Evolutionary conservation across 345 rosid species (phyloP).

Genomic region (Triadica sebifera): DNA sequence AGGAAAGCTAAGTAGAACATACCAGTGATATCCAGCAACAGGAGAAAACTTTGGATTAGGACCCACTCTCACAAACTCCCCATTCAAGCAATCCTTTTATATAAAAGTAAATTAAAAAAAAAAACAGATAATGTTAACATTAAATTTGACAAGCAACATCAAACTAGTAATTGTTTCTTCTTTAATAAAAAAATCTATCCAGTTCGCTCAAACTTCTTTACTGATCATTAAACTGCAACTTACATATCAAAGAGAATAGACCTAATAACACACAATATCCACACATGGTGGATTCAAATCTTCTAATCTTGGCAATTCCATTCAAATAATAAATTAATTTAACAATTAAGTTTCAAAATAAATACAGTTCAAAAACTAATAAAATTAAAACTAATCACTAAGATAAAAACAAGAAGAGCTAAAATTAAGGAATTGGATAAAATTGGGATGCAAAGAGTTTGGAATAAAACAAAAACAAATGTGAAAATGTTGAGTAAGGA

Average conservation of each 20-base stretch:
- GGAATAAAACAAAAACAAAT: background rate
- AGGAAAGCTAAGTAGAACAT: slow-evolving; percentile 3
- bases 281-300: background rate
- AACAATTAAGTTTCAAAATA: no score
- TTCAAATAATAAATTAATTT: background rate
- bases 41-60: slow-evolving; percentile 88
- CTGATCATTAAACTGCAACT: background rate
- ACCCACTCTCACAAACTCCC: slow-evolving; percentile 88
- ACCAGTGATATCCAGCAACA: slow-evolving; percentile 97
- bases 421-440: background rate
- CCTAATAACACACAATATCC: background rate
- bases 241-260: background rate
- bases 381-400: no score
- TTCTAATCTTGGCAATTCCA: background rate
- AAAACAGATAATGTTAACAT: background rate
- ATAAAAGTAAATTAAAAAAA: background rate
- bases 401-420: background rate
- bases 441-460: background rate
- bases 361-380: no score
- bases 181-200: background rate
- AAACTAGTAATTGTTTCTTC: background rate
- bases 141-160: background rate
- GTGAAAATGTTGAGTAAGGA: background rate
- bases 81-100: slow-evolving; percentile 74
- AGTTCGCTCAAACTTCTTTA: background rate